These are phyloP conservation scores for Pleurozium schreberi DNA, from an alignment of 225 moss, liverwort and hornwort genomes.

Conservation along the genomic window DNA sequence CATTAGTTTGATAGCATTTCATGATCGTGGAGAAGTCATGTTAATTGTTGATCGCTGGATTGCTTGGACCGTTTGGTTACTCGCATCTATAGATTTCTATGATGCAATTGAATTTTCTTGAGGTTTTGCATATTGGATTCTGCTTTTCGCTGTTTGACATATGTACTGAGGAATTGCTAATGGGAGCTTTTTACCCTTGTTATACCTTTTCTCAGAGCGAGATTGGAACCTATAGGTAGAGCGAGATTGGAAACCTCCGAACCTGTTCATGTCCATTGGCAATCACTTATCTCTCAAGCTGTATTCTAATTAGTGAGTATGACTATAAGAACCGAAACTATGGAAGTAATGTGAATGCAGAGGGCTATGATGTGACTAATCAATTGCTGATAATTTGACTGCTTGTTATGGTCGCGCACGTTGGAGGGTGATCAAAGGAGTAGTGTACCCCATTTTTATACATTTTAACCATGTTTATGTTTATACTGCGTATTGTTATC, in stretches of 20 bases:
- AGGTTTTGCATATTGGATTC: background rate
- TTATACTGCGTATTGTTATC: background rate
- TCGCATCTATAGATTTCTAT: background rate
- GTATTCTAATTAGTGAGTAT: background rate
- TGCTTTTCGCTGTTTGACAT: background rate
- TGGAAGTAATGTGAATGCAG: background rate
- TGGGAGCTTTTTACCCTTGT: background rate
- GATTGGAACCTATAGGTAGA: background rate
- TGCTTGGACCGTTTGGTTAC: background rate
- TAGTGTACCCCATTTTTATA: background rate
- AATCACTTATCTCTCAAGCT: background rate
- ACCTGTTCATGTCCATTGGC: conserved; percentile 12
- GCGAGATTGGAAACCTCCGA: conserved; percentile 19
- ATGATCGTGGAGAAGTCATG: background rate
- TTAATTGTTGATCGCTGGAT: background rate
- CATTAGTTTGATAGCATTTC: background rate
- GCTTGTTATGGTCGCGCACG: background rate
- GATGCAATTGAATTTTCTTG: background rate
- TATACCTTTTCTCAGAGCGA: background rate
- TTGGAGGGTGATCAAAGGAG: background rate
- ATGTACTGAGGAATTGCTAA: background rate
- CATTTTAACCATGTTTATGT: background rate
- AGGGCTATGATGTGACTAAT: background rate
- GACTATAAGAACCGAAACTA: background rate
- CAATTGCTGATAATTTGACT: background rate